Percentiles rank a stretch among this genome's conserved stretches.
phyloP scores from a whole-genome alignment of 306 rosid species.

The Delonix regia region DNA sequence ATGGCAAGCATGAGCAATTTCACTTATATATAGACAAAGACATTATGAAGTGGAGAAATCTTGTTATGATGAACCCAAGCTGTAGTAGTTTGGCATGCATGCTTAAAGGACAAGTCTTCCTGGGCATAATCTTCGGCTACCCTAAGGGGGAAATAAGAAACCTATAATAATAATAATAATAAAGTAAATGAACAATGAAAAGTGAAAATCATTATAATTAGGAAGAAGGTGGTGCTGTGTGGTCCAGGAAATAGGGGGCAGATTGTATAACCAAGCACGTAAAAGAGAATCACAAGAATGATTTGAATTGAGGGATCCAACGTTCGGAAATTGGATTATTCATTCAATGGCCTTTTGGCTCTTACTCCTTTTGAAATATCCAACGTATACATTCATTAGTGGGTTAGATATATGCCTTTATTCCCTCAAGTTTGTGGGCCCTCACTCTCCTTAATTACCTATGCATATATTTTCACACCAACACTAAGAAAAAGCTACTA shows the following conservation, averaged over 20 bases:
- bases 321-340: constrained; percentile 48
- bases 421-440: constrained; percentile 50
- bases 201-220: constrained; percentile 19
- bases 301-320: constrained; percentile 85
- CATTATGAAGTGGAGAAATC: neutral
- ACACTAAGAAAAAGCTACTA: too few species aligned
- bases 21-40: neutral
- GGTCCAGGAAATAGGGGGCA: constrained; percentile 69
- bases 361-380: constrained; percentile 49
- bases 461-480: neutral
- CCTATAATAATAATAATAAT: neutral
- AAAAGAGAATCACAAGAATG: constrained; percentile 50
- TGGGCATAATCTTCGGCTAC: constrained; percentile 31
- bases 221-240: constrained; percentile 29
- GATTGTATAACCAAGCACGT: constrained; percentile 44
- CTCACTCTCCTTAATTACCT: neutral
- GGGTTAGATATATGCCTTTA: constrained; percentile 36
- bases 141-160: neutral
- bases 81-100: neutral
- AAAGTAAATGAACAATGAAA: neutral
- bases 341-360: constrained; percentile 38
- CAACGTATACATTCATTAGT: constrained; percentile 40
- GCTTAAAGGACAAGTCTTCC: constrained; percentile 40
- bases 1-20: too few species aligned
- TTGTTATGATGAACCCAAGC: neutral